Evolutionary conservation across 331 rosid genomes (phyloP).

Genomic region (Cucumis variabilis): DNA sequence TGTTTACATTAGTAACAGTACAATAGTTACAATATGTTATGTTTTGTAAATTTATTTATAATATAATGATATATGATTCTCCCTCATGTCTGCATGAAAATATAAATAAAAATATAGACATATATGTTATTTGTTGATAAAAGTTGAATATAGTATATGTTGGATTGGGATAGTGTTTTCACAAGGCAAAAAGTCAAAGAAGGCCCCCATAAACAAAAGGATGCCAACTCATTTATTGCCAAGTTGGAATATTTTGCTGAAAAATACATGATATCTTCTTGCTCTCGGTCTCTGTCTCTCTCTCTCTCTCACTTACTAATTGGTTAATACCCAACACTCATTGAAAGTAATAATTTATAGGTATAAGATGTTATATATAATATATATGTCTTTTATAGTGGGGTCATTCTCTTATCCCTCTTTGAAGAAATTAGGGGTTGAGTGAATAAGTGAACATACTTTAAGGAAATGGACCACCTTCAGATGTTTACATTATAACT

Average conservation of each 20-base stretch:
- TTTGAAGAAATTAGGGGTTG: constrained; percentile 10
- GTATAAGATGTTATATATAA: not conserved
- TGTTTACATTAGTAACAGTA: no score
- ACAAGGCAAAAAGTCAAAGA: not conserved
- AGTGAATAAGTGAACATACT: not conserved
- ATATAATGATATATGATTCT: no score
- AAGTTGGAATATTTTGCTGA: constrained; percentile 10
- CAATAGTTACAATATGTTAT: no score
- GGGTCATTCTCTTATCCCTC: not conserved
- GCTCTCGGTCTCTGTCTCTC: not conserved
- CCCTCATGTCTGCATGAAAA: no score
- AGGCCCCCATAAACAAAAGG: not conserved
- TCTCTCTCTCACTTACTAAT: not conserved
- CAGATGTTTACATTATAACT: not conserved
- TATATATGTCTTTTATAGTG: not conserved
- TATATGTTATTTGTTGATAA: no score
- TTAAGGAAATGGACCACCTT: not conserved
- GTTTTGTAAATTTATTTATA: no score
- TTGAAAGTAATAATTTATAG: not conserved
- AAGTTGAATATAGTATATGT: no score
- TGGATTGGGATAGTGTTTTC: not conserved
- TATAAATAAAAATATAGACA: no score
- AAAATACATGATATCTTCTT: not conserved
- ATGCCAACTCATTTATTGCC: not conserved
- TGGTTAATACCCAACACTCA: not conserved